Percentiles rank a stretch among this genome's conserved stretches.
Conservation (phyloP, 2,329 filamentous ascomycete species). For the Apiospora saccharicola region DNA sequence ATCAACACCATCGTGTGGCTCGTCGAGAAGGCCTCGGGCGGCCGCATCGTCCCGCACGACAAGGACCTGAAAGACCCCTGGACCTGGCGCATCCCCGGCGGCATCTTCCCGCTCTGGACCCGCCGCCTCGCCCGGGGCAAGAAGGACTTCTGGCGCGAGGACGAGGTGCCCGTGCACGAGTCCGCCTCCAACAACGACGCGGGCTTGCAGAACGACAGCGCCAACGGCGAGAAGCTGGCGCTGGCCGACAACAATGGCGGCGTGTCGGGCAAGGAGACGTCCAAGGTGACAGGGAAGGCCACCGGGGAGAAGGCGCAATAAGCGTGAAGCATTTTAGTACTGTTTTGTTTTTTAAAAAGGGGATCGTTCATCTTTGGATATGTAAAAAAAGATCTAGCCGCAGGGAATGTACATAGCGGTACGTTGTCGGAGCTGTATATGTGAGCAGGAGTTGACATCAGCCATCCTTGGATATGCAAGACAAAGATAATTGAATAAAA, state of each 20-base stretch:
- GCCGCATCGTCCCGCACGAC: slow-evolving; percentile 76
- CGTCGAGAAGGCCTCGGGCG: slow-evolving; percentile 70
- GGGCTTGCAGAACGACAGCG: neutral
- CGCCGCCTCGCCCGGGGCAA: slow-evolving; percentile 69
- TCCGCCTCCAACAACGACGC: slow-evolving; percentile 29
- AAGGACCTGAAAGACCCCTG: slow-evolving; percentile 80
- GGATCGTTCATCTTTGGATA: neutral
- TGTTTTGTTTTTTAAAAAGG: neutral
- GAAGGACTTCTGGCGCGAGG: slow-evolving; percentile 74
- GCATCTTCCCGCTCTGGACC: slow-evolving; percentile 78
- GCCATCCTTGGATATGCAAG: neutral
- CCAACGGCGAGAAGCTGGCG: slow-evolving; percentile 10
- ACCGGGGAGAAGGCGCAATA: neutral
- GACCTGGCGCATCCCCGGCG: slow-evolving; percentile 80
- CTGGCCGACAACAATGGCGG: neutral
- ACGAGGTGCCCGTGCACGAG: slow-evolving; percentile 38
- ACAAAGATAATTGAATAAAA: neutral
- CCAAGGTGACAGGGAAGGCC: slow-evolving; percentile 4
- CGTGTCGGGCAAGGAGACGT: neutral
- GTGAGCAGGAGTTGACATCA: neutral
- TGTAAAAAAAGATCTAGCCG: neutral
- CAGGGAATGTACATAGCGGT: neutral
- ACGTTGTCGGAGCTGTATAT: neutral
- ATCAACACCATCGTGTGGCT: slow-evolving; percentile 77
- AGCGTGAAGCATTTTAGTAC: neutral